Evolutionary conservation across 768 basidiomycete species (phyloP), one percentile per base, ranked within the genome.

Genomic region (Gelatoporia subvermispora): DNA sequence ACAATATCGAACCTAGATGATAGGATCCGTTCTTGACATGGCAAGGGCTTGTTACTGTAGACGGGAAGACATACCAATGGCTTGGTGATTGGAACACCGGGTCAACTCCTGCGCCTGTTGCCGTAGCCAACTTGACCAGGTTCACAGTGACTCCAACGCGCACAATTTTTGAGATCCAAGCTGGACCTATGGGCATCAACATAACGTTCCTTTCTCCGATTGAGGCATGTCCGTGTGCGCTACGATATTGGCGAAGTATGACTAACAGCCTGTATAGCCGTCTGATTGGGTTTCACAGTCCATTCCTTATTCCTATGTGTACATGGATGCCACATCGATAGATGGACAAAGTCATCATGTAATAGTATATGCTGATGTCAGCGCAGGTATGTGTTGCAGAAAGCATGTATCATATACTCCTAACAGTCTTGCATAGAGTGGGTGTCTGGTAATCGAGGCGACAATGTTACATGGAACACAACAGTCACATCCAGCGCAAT

Each of bases 291-390:
- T 69, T 35, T 58, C 57, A n/a, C 69, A 71, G 45, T 71, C 71
- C 1, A 46, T 72, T 3, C 70, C 72, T 4, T 71, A 72, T 53
- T 65, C 69, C 8, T 73, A 72, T 45, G 37, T 72, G 10, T 55
- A 61, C 10, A 43, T 73, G 5, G 53, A 60, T 8, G 68, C 62
- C 8, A 34, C 25, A 4, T 54, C 70, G 0, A 52, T 55, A 16
- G 70, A 73, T 43, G 66, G 63, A 4, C 49, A 50, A 11, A 21
- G 58, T 13, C 72, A 73, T 49, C 8, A 22, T 13, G 63, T 70
- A 7, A 65, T 71, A 47, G 55, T 72, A 3, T 72, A 72, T 48
- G 62, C 69, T 0, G 72, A 73, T 48, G 64, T 72, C 37, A 70
- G 63, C 41, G 68, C 58, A 52, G 70, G 68, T 69, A 40, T n/a